These are phyloP conservation scores for Elongisporangium prolatum DNA, from an alignment of 352 stramenopile genomes.

Conservation along the genomic window DNA sequence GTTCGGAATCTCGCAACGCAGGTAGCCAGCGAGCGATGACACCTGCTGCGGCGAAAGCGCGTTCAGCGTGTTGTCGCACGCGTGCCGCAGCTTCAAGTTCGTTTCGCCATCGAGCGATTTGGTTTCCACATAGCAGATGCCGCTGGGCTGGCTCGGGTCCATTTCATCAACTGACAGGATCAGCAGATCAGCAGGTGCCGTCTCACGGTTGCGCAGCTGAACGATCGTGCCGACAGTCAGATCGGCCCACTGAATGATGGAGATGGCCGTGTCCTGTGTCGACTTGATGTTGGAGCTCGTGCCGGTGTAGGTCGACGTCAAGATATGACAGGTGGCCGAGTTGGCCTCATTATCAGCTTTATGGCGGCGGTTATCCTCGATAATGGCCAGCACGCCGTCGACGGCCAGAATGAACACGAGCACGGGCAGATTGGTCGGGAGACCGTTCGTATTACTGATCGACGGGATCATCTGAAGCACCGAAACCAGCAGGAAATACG, in stretches of 20 bases:
- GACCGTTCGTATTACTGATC: constrained; percentile 81
- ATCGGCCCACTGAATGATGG: constrained; percentile 59
- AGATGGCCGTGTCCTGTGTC: constrained; percentile 34
- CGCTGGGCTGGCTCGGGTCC: constrained; percentile 48
- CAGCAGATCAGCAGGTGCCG: constrained; percentile 77
- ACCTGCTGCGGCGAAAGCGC: constrained; percentile 31
- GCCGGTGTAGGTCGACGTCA: constrained; percentile 45
- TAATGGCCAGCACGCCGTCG: constrained; percentile 74
- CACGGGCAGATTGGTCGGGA: constrained; percentile 80
- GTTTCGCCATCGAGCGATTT: constrained; percentile 88
- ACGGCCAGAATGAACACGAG: constrained; percentile 89
- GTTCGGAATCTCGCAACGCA: constrained; percentile 78
- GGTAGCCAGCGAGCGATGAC: constrained; percentile 30
- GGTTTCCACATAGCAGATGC: constrained; percentile 87
- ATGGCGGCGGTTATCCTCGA: constrained; percentile 83
- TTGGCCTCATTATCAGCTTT: constrained; percentile 82
- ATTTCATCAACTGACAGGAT: constrained; percentile 76
- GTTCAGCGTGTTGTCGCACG: constrained; percentile 50
- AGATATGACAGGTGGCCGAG: constrained; percentile 55
- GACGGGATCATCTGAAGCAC: constrained; percentile 69
- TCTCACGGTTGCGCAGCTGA: constrained; percentile 74
- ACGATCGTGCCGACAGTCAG: constrained; percentile 84
- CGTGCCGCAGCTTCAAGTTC: constrained; percentile 86
- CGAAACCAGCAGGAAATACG: constrained; percentile 91
- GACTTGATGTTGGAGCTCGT: constrained; percentile 21